Evolutionary conservation across 768 basidiomycete genomes (phyloP).

Genomic region (Tricholoma sp.): DNA sequence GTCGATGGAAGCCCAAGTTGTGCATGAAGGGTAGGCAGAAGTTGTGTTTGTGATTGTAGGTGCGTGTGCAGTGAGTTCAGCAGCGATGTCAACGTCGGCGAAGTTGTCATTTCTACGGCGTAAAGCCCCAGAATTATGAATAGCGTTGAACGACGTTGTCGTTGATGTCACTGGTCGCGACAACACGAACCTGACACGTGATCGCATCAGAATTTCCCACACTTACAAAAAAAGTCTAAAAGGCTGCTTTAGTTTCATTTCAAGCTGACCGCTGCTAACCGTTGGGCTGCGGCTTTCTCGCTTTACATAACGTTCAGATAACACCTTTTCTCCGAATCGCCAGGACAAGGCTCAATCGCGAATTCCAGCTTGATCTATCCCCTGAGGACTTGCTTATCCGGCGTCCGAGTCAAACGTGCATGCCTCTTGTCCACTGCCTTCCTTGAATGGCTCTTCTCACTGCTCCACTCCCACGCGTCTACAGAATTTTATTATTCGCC

Average conservation of each 20-base stretch:
- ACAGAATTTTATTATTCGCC: too few relatives aligned
- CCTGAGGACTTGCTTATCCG: too few relatives aligned
- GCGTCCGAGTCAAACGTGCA: too few relatives aligned
- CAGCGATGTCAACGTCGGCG: constrained; percentile 51
- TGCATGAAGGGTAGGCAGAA: constrained; percentile 76
- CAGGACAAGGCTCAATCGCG: too few relatives aligned
- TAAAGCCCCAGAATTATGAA: neutral
- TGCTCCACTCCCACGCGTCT: too few relatives aligned
- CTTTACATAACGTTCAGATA: too few relatives aligned
- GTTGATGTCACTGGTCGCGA: neutral
- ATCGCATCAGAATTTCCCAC: neutral
- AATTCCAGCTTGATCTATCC: too few relatives aligned
- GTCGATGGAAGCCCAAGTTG: constrained; percentile 80
- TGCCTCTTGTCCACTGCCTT: too few relatives aligned
- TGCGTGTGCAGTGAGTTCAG: constrained; percentile 75
- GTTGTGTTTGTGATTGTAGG: constrained; percentile 74
- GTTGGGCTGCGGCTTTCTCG: neutral
- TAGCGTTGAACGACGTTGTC: neutral
- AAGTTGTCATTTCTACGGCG: constrained; percentile 17
- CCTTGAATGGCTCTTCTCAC: too few relatives aligned
- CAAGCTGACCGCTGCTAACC: too few relatives aligned
- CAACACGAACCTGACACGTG: neutral
- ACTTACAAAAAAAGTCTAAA: neutral
- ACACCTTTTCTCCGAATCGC: too few relatives aligned
- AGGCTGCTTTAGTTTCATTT: too few relatives aligned